Percentiles rank a stretch among this genome's conserved stretches.
phyloP scores from a whole-genome alignment of 768 basidiomycete genomes.

The Mrakia frigida region DNA sequence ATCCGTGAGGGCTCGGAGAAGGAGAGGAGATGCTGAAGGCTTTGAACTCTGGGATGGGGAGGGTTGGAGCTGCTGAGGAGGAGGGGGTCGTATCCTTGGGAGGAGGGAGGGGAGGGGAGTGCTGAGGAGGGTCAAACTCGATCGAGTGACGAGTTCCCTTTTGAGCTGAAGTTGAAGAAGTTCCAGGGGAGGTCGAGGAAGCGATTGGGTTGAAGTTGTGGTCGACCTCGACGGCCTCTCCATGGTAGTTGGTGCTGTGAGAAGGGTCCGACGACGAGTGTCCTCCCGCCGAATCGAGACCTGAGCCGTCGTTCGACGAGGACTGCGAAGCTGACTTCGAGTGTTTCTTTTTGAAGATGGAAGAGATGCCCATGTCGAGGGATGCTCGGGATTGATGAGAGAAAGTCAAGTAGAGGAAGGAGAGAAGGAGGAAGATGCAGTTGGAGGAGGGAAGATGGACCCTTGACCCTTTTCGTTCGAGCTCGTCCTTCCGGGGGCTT shows the following conservation, averaged over 20 bases:
- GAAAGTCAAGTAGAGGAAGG: neutral
- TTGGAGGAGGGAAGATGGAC: neutral
- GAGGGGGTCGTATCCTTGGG: neutral
- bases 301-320: neutral
- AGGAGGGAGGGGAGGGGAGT: neutral
- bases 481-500: no score
- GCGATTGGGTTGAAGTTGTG: neutral
- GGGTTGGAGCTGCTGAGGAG: neutral
- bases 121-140: slow-evolving; percentile 10
- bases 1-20: neutral
- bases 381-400: neutral
- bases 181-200: neutral
- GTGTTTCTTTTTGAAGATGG: slow-evolving; percentile 4
- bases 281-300: neutral
- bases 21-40: slow-evolving; percentile 7
- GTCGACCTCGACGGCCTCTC: neutral
- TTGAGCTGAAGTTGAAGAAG: neutral
- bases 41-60: slow-evolving; percentile 14
- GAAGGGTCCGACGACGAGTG: neutral
- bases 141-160: neutral
- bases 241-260: neutral
- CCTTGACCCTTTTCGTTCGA: no score
- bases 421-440: neutral
- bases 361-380: neutral
- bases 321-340: neutral